phyloP scores from a whole-genome alignment of 371 early-diverging fungal genomes.

The Chytridium lagenaria region DNA sequence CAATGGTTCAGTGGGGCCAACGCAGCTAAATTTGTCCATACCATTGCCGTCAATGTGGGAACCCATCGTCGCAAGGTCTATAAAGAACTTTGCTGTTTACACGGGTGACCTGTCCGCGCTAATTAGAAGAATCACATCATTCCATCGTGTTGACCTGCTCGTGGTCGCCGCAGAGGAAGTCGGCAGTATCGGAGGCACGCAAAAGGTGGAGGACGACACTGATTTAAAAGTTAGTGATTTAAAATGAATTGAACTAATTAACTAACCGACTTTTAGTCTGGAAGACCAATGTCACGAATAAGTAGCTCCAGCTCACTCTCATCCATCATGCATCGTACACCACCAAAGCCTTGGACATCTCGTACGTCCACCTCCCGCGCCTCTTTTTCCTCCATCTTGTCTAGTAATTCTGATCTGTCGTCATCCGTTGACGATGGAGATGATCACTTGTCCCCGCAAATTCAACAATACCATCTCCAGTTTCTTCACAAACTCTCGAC shows the following conservation, averaged over 20 bases:
- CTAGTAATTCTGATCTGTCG: no score
- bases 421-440: background rate
- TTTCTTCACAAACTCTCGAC: background rate
- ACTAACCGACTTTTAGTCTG: no score
- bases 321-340: background rate
- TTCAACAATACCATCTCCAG: conserved; percentile 9
- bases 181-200: background rate
- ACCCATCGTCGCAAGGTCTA: conserved; percentile 9
- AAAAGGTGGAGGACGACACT: background rate
- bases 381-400: background rate
- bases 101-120: conserved; percentile 4
- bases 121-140: conserved; percentile 4
- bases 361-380: background rate
- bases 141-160: conserved; percentile 27
- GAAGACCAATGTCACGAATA: background rate
- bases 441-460: background rate
- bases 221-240: background rate
- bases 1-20: no score
- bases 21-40: no score
- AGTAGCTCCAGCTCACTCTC: background rate
- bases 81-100: conserved; percentile 27
- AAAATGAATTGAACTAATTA: no score
- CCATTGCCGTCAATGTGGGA: background rate
- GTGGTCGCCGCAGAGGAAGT: conserved; percentile 18
- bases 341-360: background rate